Conservation (phyloP, 2,329 filamentous ascomycete species). For the Fusarium robinianum region DNA sequence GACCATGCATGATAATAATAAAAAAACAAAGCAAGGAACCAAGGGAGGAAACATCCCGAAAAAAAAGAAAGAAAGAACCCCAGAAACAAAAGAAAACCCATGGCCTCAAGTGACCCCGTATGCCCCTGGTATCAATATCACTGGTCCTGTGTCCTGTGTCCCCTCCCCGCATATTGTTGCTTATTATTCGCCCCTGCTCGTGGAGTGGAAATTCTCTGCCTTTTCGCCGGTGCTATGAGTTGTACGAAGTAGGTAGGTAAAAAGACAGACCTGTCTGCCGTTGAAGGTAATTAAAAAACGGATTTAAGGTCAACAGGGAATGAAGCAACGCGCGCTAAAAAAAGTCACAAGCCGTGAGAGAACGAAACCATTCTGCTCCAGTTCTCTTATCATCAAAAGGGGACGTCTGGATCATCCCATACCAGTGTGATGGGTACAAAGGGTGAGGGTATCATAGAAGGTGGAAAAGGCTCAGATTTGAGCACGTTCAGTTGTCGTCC, state of each 20-base stretch:
- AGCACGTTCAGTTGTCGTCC: conserved; percentile 58
- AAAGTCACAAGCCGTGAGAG: conserved; percentile 20
- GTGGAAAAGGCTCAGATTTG: conserved; percentile 10
- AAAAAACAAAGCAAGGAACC: too few relatives aligned
- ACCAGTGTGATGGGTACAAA: conserved; percentile 7
- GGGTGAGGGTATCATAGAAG: conserved; percentile 10
- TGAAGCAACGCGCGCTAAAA: conserved; percentile 34
- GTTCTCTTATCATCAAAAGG: conserved; percentile 3
- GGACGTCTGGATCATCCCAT: conserved; percentile 16
- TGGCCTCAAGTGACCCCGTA: conserved; percentile 11
- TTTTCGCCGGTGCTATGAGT: conserved; percentile 36
- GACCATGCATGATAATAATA: too few relatives aligned
- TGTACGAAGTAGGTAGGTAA: too few relatives aligned
- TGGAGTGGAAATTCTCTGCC: conserved; percentile 21
- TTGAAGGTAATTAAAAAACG: conserved; percentile 16
- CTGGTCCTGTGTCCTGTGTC: background rate
- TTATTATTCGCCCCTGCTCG: conserved; percentile 17
- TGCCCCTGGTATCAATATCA: conserved; percentile 24
- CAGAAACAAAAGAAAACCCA: background rate
- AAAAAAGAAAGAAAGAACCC: conserved; percentile 2
- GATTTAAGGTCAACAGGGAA: conserved; percentile 19
- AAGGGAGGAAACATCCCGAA: too few relatives aligned
- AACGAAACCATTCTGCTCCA: conserved; percentile 11
- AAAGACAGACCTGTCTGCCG: conserved; percentile 30
- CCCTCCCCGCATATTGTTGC: conserved; percentile 10